Evolutionary conservation across 306 rosid species (phyloP), one percentile per base, ranked within the genome.

Genomic region (Potentilla sterilis): DNA sequence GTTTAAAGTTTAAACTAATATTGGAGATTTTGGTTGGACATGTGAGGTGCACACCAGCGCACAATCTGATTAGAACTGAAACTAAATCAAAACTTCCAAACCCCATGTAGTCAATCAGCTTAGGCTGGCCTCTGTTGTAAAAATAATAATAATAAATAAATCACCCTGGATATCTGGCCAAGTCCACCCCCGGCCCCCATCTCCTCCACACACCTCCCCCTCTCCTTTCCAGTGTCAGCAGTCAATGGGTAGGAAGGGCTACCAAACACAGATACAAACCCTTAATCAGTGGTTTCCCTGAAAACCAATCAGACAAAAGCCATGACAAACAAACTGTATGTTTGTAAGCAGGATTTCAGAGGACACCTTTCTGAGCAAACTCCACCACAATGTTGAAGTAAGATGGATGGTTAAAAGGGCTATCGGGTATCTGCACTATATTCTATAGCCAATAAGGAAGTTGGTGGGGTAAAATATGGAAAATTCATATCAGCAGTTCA

Each of bases 401-500:
- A 66, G 49, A 43, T 19, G 15, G 47, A 43, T 19, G 15, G 47
- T 44, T 55, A n/a, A 75, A 57, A 49, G 68, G 38, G 69, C 42
- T 74, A 73, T 70, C 72, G 62, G 67, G 88, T 64, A 64, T 81
- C 79, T 70, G 82, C 67, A 81, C 86, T 83, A 85, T 67, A 75
- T 69, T 76, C 78, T 73, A 59, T 79, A 80, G 89, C 93, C 86
- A 81, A 83, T 70, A 64, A 75, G 81, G 80, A 82, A 82, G 70
- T 80, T 75, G 67, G 84, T 69, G 73, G 74, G 79, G 65, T 74
- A 82, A 73, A 85, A 81, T 86, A 87, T 69, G 80, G 82, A 85
- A 81, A 90, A 84, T 75, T 79, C 82, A 88, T 84, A 86, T 84
- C 83, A 72, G 89, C 89, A 85, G 83, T 90, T 84, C 88, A 85